These are phyloP conservation scores for Leptomonas pyrrhocoris DNA, from an alignment of 208 protist genomes.

Conservation along the genomic window DNA sequence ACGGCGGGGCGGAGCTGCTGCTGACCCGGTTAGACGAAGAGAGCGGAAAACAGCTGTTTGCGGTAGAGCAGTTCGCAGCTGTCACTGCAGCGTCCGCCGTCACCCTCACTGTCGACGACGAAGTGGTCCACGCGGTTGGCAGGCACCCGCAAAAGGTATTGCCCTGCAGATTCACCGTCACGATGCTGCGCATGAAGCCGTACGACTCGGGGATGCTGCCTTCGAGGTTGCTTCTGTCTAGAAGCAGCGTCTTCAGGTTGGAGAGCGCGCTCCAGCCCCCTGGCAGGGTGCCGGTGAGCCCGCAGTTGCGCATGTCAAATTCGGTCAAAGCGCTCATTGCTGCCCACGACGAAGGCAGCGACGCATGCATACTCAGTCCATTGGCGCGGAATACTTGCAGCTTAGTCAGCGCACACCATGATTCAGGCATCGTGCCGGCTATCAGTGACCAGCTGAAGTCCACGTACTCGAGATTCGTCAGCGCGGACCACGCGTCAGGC, in stretches of 20 bases:
- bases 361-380: not conserved
- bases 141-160: constrained; percentile 14
- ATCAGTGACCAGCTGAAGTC: constrained; percentile 8
- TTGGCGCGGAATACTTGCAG: not conserved
- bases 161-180: not conserved
- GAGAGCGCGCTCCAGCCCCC: constrained; percentile 5
- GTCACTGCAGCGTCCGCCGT: not conserved
- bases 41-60: constrained; percentile 5
- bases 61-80: not conserved
- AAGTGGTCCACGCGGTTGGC: constrained; percentile 9
- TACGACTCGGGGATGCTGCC: constrained; percentile 5
- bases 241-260: not conserved
- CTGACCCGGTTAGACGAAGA: not conserved
- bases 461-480: constrained; percentile 4
- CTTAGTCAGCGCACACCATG: not conserved
- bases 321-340: not conserved
- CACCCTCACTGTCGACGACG: not conserved
- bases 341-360: constrained; percentile 7
- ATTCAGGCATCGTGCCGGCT: not conserved
- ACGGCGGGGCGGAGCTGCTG: too few species aligned
- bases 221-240: not conserved
- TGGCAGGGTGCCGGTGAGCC: constrained; percentile 12
- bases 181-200: not conserved
- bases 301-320: constrained; percentile 1
- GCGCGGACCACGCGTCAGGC: constrained; percentile 3